These are phyloP conservation scores for Abortiporus biennis DNA, from an alignment of 1,284 basidiomycete species.

Conservation along the genomic window DNA sequence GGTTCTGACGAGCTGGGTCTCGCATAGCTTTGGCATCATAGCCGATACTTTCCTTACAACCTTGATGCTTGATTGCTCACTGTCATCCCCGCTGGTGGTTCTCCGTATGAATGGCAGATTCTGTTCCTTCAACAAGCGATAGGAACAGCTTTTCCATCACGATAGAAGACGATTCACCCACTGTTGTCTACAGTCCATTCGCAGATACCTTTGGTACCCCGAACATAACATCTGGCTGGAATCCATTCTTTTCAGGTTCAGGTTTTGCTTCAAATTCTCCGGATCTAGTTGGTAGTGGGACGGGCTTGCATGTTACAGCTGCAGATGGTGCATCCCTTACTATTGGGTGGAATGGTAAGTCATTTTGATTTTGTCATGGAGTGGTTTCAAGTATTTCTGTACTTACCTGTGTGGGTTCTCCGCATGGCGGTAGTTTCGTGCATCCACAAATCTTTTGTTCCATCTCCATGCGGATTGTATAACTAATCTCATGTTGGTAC, in stretches of 20 bases:
- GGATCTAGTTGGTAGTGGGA: constrained; percentile 42
- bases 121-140: constrained; percentile 9
- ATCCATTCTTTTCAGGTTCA: constrained; percentile 46
- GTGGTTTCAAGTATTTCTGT: too few species aligned
- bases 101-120: constrained; percentile 39
- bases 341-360: constrained; percentile 57
- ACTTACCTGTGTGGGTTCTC: too few species aligned
- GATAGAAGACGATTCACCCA: constrained; percentile 64
- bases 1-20: constrained; percentile 1
- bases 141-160: constrained; percentile 36
- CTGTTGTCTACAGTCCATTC: constrained; percentile 54
- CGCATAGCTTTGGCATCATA: not conserved
- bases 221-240: constrained; percentile 56
- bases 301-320: constrained; percentile 54
- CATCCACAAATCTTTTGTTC: too few species aligned
- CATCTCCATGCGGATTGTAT: not conserved
- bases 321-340: constrained; percentile 47
- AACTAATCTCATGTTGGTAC: constrained; percentile 2
- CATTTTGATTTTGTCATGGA: not conserved
- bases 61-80: constrained; percentile 5
- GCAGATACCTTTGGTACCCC: constrained; percentile 42
- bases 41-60: not conserved
- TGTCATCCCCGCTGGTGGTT: constrained; percentile 6
- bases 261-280: constrained; percentile 36
- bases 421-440: too few species aligned